Conservation (phyloP, 139 green algal species). For the Mesostigma viride region DNA sequence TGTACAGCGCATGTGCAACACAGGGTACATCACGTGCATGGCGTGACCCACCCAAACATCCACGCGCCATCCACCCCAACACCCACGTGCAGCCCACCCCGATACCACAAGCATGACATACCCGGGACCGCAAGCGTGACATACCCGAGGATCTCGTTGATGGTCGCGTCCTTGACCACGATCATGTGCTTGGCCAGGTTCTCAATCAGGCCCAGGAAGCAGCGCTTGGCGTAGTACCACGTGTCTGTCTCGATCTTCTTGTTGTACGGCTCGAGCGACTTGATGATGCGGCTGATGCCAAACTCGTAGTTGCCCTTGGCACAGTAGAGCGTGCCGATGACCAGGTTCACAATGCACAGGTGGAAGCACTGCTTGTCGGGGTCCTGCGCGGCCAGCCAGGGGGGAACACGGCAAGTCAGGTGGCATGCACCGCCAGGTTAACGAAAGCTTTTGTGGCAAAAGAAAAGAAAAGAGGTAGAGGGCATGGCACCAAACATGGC, state of each 20-base stretch:
- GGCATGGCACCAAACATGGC: too few species aligned
- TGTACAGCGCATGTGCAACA: background rate
- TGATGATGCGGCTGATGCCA: conserved; percentile 74
- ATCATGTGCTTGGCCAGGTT: conserved; percentile 80
- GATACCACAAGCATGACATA: background rate
- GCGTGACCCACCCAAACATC: background rate
- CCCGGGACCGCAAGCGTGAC: background rate
- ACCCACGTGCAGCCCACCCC: background rate
- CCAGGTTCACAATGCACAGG: conserved; percentile 82
- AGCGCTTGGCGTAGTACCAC: conserved; percentile 53
- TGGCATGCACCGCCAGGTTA: too few species aligned
- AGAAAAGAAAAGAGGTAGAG: too few species aligned
- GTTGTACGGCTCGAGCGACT: conserved; percentile 66
- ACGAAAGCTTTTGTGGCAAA: too few species aligned
- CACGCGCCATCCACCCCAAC: background rate
- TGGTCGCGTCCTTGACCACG: conserved; percentile 51
- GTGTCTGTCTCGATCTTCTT: conserved; percentile 69
- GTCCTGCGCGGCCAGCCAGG: conserved; percentile 30
- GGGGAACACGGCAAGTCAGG: too few species aligned
- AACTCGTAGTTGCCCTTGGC: conserved; percentile 80
- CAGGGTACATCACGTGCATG: background rate
- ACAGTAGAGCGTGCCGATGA: conserved; percentile 87
- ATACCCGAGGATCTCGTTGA: conserved; percentile 48
- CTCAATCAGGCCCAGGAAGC: conserved; percentile 69
- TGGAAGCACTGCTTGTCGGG: conserved; percentile 57